These are phyloP conservation scores for Papilionanthe hybrid DNA, from an alignment of 116 monocot species.

Conservation along the genomic window DNA sequence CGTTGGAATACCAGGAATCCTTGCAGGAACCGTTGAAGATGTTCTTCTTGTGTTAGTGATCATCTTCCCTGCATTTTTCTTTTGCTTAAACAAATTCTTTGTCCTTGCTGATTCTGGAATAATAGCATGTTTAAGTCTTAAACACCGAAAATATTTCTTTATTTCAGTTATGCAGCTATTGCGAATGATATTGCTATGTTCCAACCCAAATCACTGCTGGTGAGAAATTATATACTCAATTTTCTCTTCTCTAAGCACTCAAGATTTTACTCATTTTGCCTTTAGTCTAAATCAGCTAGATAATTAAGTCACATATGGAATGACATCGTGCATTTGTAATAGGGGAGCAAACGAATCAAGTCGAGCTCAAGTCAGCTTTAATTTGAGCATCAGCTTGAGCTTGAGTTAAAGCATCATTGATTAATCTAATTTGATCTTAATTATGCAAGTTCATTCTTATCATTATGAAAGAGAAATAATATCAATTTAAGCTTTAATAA, in stretches of 20 bases:
- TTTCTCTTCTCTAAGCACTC: not conserved
- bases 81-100: not conserved
- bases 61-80: not conserved
- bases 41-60: conserved; percentile 55
- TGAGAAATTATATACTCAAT: conserved; percentile 5
- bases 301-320: not conserved
- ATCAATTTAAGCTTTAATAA: no score
- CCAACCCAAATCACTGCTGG: conserved; percentile 26
- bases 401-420: no score
- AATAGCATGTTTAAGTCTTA: not conserved
- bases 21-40: conserved; percentile 74
- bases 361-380: no score
- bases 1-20: conserved; percentile 67
- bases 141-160: conserved; percentile 4
- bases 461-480: no score
- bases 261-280: not conserved
- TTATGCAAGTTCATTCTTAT: no score
- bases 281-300: not conserved
- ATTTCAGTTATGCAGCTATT: conserved; percentile 75
- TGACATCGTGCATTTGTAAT: not conserved
- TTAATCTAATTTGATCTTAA: no score
- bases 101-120: not conserved
- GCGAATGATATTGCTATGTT: conserved; percentile 20
- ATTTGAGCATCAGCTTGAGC: no score
- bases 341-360: no score